Evolutionary conservation across 2,329 filamentous ascomycete species (phyloP), one percentile per base, ranked within the genome.

Genomic region (Aureobasidium sp.): DNA sequence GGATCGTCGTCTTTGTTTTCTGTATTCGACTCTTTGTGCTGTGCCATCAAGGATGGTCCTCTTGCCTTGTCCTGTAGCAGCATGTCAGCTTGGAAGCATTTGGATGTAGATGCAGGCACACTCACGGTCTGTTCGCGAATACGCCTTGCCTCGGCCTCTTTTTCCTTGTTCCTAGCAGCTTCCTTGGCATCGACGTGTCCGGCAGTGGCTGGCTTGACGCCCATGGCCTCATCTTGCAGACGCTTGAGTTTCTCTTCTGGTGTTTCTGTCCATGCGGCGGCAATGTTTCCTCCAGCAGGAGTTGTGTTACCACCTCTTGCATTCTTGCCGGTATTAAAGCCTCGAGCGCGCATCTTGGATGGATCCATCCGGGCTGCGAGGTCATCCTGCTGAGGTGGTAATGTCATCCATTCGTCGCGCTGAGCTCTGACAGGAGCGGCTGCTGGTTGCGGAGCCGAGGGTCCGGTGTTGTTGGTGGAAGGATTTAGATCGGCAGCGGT

Each of bases 251-350:
- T 96, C 75, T 97, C 84, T 72, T 93, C 89, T 0, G 91, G 89
- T 9, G 91, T 96, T 74, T 97, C 93, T 0, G 90, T 92, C 93
- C 93, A 97, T 47, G 93, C 85, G 25, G 84, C 85, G 14, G 72
- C 76, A 20, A 74, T 73, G 9, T 70, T 72, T 36, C 59, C 62
- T 25, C 48, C 36, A 11, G 69, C 68, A 11, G 49, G 31, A n/a
- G 71, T 71, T 5, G 75, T 74, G 27, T 67, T 65, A 5, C 75
- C 68, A 9, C 74, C 77, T 64, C 78, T 79, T 1, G 84, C 79
- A 3, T 82, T 79, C 69, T 84, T 86, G 5, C 85, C 84, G 0
- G 88, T 88, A 57, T 90, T 86, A 78, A 97, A 97, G 67, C 90
- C 91, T 64, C 91, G 87, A 66, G 85, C 87, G 68, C 87, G 86